Base-by-base conservation (phyloP, 140 eudicot genomes). In the Ambrosia hybrid region DNA sequence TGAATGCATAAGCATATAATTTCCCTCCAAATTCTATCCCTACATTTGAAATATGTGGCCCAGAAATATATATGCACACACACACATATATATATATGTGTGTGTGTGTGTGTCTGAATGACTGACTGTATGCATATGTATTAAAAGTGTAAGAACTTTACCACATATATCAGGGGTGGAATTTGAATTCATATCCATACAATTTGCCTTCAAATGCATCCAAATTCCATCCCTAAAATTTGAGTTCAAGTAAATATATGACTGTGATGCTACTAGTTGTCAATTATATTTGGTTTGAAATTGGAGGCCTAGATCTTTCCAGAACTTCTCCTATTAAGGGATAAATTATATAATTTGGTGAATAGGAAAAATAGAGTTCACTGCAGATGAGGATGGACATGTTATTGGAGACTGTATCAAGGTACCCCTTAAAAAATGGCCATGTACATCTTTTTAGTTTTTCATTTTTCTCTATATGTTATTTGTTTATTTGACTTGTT, bases 351-450 rank as follows among this genome's bases (percentile, higher is more conserved):
- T 67, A 34, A 51, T 56, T 39, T 58, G 69, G 67, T 52, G 21
- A 71, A 41, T 80, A 93, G 98, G 98, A 67, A 93, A 87, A 85
- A 73, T 45, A 62, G 97, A 90, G 68, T 93, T 93, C 68, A 83
- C 88, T 5, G 85, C 90, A n/a, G 87, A 87, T 13, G 98, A 93
- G 73, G 98, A 93, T 77, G 80, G 93, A 67, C 98, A 93, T 74
- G 88, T 93, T 60, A 93, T 93, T 68, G 97, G 86, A 78, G 98
- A 93, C 73, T 93, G 98, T 77, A 74, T 93, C 79, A 90, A 93
- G 97, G 98, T 87, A 77, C 66, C 14, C 41, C 37, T 37, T 38
- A 61, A 55, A 43, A 13, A 36, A 6, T 8, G 53, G 67, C 43
- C 63, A 53, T 52, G 4, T 53, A 21, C 52, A 57, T 57, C 4